Base-by-base conservation (phyloP, 495 filamentous ascomycete species). In the Penicillium roqueforti region DNA sequence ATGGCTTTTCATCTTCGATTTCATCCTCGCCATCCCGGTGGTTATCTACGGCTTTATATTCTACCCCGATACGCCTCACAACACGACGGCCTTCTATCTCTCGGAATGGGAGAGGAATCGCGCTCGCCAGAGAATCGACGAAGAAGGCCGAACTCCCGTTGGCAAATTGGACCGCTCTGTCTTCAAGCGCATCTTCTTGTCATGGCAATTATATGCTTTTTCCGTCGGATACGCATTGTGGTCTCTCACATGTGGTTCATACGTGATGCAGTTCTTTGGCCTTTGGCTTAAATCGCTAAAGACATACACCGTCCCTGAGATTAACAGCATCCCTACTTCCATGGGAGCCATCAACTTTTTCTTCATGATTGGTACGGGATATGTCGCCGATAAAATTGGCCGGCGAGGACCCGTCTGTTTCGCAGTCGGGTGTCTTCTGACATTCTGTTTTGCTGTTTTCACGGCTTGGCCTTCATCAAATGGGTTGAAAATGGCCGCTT, bases 1-100 rank as follows among this genome's bases (percentile, higher is more conserved):
- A 4, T 87, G 85, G 80, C 85, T 87, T 47, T 87, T 87, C 53
- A 86, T 87, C 40, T 72, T 87, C 22, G 83, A 83, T 65, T 59
- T 74, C 57, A 18, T 64, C 22, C 54, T 59, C 26, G 51, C 58
- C 4, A 38, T 65, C 36, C 62, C 62, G 2, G 54, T 65, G 10
- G 53, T 52, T 1, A 26, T 65, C 0, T 59, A 51, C 18, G 58
- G 58, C 11, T 54, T 42, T 28, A 23, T 52, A 1, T 54, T 55
- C 34, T 55, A 42, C 28, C 58, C 58, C 1, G 51, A 57, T 38
- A 53, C 50, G 16, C 58, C 54, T 1, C 31, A 57, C n/a, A 51
- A 46, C 23, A 59, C 56, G 1, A 45, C 45, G 3, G 56, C 56
- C 8, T 59, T 59, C 42, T 59, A 55, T 20, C 38, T 59, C 6